Percentiles rank a stretch among this genome's conserved stretches.
Evolutionary conservation across 2,329 filamentous ascomycete species (phyloP).

Genomic region (Cladosporium cucumerinum): DNA sequence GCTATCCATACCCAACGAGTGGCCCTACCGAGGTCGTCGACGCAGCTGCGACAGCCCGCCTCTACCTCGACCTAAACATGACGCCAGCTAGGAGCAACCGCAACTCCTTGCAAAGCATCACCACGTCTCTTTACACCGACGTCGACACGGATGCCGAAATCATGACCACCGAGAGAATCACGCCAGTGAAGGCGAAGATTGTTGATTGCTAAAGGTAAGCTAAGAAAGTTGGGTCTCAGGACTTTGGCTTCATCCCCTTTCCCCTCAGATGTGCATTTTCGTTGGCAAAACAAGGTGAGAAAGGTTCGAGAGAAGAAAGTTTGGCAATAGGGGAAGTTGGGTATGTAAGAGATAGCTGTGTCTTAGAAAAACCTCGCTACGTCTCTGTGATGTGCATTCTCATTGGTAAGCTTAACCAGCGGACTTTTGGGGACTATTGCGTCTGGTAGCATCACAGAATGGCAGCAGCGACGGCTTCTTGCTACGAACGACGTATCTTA

Average conservation of each 20-base stretch:
- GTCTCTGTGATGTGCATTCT: background rate
- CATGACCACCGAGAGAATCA: background rate
- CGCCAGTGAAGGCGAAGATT: background rate
- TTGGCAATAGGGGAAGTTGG: no score
- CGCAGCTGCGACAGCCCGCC: background rate
- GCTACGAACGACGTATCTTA: background rate
- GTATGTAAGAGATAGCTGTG: no score
- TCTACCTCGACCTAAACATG: background rate
- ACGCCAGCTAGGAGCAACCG: background rate
- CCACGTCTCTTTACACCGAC: background rate
- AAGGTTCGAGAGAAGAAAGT: no score
- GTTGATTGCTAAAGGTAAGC: background rate
- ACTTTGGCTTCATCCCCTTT: background rate
- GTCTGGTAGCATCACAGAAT: background rate
- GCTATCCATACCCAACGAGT: background rate
- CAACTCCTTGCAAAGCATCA: background rate
- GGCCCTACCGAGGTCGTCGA: background rate
- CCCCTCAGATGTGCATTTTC: background rate
- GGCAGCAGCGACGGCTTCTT: background rate
- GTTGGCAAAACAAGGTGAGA: background rate
- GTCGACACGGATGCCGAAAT: background rate
- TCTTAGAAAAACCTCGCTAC: background rate
- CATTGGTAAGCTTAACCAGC: background rate
- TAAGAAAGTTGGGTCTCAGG: background rate
- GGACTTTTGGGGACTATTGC: background rate